These are phyloP conservation scores for Erigeron philadelphicus DNA, from an alignment of 140 eudicot species.

Conservation along the genomic window DNA sequence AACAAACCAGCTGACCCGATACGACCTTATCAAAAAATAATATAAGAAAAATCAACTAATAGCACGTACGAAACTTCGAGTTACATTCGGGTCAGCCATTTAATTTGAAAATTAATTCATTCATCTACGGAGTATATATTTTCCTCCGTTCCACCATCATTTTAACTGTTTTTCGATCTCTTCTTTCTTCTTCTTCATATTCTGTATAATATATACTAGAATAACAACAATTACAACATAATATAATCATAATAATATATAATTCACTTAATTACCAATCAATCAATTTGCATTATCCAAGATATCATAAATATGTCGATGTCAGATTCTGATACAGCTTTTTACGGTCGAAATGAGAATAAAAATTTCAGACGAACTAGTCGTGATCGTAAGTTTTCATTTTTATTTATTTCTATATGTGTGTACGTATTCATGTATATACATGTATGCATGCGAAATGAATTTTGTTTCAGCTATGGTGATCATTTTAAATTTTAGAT, in stretches of 20 bases:
- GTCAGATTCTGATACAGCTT: conserved; percentile 71
- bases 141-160: not conserved
- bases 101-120: not conserved
- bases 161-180: not conserved
- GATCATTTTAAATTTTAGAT: too few relatives aligned
- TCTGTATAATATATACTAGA: too few relatives aligned
- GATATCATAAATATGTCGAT: conserved; percentile 47
- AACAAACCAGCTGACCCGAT: too few relatives aligned
- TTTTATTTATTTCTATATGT: not conserved
- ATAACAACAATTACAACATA: too few relatives aligned
- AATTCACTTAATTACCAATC: conserved; percentile 8
- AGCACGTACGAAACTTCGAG: not conserved
- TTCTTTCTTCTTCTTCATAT: too few relatives aligned
- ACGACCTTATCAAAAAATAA: too few relatives aligned
- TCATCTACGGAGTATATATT: not conserved
- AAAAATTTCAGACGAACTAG: conserved; percentile 64
- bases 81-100: not conserved
- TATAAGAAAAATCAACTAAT: not conserved
- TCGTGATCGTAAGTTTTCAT: conserved; percentile 76
- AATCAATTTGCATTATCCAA: conserved; percentile 8
- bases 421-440: not conserved
- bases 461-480: too few relatives aligned
- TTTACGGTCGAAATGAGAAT: conserved; percentile 52
- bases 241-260: not conserved
- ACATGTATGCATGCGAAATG: not conserved